These are phyloP conservation scores for Mycosphaerella sp. DNA, from an alignment of 2,329 filamentous ascomycete genomes.

Conservation along the genomic window DNA sequence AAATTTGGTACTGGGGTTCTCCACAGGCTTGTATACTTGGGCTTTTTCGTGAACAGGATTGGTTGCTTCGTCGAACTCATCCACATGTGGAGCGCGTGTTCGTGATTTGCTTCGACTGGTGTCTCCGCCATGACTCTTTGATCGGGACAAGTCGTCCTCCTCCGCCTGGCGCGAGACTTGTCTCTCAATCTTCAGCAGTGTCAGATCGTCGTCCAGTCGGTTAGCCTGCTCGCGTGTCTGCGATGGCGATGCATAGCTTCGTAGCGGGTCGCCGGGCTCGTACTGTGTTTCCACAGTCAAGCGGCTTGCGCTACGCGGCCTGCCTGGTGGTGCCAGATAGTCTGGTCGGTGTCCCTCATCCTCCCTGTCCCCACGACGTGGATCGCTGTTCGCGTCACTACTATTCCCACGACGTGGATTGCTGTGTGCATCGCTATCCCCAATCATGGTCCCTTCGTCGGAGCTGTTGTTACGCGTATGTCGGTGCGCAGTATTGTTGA, in stretches of 20 bases:
- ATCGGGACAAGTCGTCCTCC: constrained; percentile 26
- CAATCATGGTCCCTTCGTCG: constrained; percentile 35
- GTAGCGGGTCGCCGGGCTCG: constrained; percentile 30
- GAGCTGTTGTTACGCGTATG: constrained; percentile 23
- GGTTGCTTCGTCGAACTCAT: constrained; percentile 62
- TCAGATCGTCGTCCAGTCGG: constrained; percentile 60
- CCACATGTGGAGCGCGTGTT: constrained; percentile 49
- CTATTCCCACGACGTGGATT: constrained; percentile 5
- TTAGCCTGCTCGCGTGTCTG: constrained; percentile 54
- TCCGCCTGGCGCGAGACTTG: constrained; percentile 46
- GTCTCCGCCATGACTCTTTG: constrained; percentile 38
- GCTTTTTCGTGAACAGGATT: constrained; percentile 64
- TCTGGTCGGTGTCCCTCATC: constrained; percentile 10
- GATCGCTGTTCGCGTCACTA: constrained; percentile 19
- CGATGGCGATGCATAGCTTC: constrained; percentile 45
- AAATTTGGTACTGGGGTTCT: constrained; percentile 55
- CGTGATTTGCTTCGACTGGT: constrained; percentile 50
- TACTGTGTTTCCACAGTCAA: constrained; percentile 41
- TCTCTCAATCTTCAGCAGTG: constrained; percentile 59
- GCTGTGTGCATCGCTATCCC: constrained; percentile 24
- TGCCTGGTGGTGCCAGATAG: constrained; percentile 8
- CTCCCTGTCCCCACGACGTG: constrained; percentile 8
- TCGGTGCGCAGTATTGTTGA: constrained; percentile 24
- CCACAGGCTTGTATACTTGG: constrained; percentile 58
- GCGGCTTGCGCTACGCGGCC: constrained; percentile 34